phyloP scores from a whole-genome alignment of 2,329 filamentous ascomycete genomes.

The Sarocladiaceae sp. region DNA sequence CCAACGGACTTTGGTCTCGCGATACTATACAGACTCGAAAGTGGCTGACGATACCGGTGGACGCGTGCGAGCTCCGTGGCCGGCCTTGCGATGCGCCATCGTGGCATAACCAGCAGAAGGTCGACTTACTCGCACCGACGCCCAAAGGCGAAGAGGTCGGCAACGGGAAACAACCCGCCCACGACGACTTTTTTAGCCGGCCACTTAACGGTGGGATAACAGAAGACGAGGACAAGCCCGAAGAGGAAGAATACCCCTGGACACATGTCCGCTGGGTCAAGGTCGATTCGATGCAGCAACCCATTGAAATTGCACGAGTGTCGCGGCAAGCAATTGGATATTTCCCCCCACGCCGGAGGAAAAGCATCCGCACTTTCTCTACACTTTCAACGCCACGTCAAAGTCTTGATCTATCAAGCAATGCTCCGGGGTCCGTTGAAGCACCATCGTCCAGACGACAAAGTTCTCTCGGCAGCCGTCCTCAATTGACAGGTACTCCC shows the following conservation, averaged over 20 bases:
- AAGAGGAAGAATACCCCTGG: conserved; percentile 63
- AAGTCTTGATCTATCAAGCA: conserved; percentile 54
- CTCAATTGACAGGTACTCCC: conserved; percentile 26
- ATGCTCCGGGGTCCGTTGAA: conserved; percentile 29
- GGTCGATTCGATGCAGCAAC: conserved; percentile 60
- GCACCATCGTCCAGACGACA: conserved; percentile 33
- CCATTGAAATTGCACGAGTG: conserved; percentile 81
- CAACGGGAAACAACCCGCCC: conserved; percentile 19
- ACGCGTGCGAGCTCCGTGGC: conserved; percentile 80
- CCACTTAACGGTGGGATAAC: conserved; percentile 25
- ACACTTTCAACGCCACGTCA: conserved; percentile 60
- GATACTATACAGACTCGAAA: conserved; percentile 83
- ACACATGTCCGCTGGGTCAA: conserved; percentile 85
- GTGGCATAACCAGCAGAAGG: conserved; percentile 29
- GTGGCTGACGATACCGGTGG: conserved; percentile 77
- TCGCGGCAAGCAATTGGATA: conserved; percentile 77
- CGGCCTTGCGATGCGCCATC: conserved; percentile 54
- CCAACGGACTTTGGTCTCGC: conserved; percentile 91
- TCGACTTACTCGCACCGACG: conserved; percentile 47
- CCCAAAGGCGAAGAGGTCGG: conserved; percentile 26
- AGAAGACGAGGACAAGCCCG: conserved; percentile 17
- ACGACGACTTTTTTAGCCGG: conserved; percentile 36
- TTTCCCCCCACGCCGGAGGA: conserved; percentile 85
- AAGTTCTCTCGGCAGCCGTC: conserved; percentile 33
- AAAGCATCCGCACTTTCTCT: conserved; percentile 64